A percentile compares a stretch with the other conserved stretches of the same genome.
These are phyloP conservation scores for Agaricus sinodeliciosus DNA, from an alignment of 768 basidiomycete species.

Conservation along the genomic window DNA sequence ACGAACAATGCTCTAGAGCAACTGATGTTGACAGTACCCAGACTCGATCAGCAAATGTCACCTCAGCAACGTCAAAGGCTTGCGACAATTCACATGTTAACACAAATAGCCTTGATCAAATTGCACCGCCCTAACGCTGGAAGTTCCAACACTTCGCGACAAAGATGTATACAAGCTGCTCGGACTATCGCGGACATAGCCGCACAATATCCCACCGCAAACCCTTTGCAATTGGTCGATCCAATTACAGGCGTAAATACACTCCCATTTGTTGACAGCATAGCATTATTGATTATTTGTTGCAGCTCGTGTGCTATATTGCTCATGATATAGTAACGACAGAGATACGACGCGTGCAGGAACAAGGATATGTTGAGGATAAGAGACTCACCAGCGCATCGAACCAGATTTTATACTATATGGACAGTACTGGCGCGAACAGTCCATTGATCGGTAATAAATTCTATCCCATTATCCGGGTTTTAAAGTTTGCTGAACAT, in stretches of 20 bases:
- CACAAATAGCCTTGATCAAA: slow-evolving; percentile 27
- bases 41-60: slow-evolving; percentile 14
- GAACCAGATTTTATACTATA: slow-evolving; percentile 4
- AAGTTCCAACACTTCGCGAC: slow-evolving; percentile 1
- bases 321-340: slow-evolving; percentile 6
- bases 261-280: background rate
- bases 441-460: slow-evolving; percentile 6
- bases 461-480: background rate
- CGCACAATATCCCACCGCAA: background rate
- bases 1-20: slow-evolving; percentile 18
- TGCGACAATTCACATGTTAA: slow-evolving; percentile 25
- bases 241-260: slow-evolving; percentile 2
- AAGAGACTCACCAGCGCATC: slow-evolving; percentile 1
- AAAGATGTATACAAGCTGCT: slow-evolving; percentile 6
- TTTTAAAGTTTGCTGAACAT: background rate
- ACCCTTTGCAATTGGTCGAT: slow-evolving; percentile 1
- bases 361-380: background rate
- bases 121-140: slow-evolving; percentile 8
- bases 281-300: background rate
- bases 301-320: slow-evolving; percentile 6
- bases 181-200: slow-evolving; percentile 1
- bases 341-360: background rate
- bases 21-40: slow-evolving; percentile 16
- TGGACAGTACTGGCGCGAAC: slow-evolving; percentile 1
- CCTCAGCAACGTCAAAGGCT: slow-evolving; percentile 17